Base-by-base conservation (phyloP, 495 filamentous ascomycete genomes). In the Penicillium chermesinum region DNA sequence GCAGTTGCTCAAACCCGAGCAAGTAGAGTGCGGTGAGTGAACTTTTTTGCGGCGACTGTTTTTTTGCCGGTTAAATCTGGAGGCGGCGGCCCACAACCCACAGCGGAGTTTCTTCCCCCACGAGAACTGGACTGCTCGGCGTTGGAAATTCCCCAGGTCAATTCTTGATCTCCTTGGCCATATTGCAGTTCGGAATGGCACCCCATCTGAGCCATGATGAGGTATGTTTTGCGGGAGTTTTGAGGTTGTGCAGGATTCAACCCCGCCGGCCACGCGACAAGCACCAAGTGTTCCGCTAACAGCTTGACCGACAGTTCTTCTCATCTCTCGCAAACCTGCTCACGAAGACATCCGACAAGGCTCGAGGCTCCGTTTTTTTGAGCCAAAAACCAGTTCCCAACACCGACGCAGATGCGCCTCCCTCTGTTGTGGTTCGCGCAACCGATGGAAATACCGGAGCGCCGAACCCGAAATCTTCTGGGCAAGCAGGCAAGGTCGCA, bases 361-460 rank as follows among this genome's bases (percentile, higher is more conserved):
- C 82, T 54, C 83, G 87, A 56, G 88, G 88, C 59, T 85, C 86
- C 20, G 73, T 98, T 55, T 85, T 75, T 70, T 77, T 98, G 48
- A 87, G 85, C 6, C 93, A 98, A 62, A 97, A 96, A 63, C 80
- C 67, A 12, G 58, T 67, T 18, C 35, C 63, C 45, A 40, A 59
- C 12, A 49, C 55, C 35, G 52, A 49, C 48, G 34, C 46, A 38
- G 44, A 41, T 18, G 10, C 48, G 16, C 80, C 10, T 58, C 80
- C 64, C 67, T 79, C 90, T 3, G 66, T 97, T 34, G 70, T 98
- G 27, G 82, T 98, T 54, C 86, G 88, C 39, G 94, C 90, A 7
- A 86, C 86, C 9, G 85, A 96, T 61, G 86, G 83, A 50, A 69
- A 70, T 50, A 74, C 71, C 54, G 68, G 61, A 52, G 63, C 70